Evolutionary conservation across 768 basidiomycete species (phyloP).

Genomic region (Pleurotus tuoliensis): DNA sequence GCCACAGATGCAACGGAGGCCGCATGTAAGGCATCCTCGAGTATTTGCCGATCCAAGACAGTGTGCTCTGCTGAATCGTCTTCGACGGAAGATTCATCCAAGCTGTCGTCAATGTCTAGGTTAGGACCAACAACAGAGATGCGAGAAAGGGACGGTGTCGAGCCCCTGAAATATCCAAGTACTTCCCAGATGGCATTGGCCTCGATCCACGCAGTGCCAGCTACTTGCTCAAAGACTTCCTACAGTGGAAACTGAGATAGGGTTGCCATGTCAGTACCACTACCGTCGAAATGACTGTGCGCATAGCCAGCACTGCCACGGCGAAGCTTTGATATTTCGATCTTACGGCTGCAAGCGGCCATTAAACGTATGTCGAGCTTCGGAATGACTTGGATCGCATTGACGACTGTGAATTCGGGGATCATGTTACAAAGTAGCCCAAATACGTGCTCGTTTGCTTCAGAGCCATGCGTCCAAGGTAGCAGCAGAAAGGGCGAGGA

Average conservation of each 20-base stretch:
- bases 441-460: conserved; percentile 21
- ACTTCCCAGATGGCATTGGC: conserved; percentile 12
- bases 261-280: conserved; percentile 12
- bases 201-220: conserved; percentile 13
- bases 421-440: conserved; percentile 8
- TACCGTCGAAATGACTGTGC: conserved; percentile 17
- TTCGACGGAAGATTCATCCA: background rate
- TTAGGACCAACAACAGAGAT: background rate
- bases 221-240: conserved; percentile 12
- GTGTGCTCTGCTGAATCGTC: background rate
- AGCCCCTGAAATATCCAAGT: conserved; percentile 11
- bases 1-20: background rate
- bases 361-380: conserved; percentile 16
- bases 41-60: background rate
- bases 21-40: background rate
- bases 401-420: conserved; percentile 13
- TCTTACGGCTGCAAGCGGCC: conserved; percentile 3
- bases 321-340: conserved; percentile 15
- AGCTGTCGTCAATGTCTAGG: background rate
- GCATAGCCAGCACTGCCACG: conserved; percentile 11
- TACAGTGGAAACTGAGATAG: conserved; percentile 18
- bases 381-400: conserved; percentile 15
- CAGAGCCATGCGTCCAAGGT: conserved; percentile 22
- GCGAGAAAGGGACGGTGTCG: background rate
- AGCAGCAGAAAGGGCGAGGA: conserved; percentile 10